Base-by-base conservation (phyloP, 176 grass and related monocot genomes). In the Ensete glaucum region DNA sequence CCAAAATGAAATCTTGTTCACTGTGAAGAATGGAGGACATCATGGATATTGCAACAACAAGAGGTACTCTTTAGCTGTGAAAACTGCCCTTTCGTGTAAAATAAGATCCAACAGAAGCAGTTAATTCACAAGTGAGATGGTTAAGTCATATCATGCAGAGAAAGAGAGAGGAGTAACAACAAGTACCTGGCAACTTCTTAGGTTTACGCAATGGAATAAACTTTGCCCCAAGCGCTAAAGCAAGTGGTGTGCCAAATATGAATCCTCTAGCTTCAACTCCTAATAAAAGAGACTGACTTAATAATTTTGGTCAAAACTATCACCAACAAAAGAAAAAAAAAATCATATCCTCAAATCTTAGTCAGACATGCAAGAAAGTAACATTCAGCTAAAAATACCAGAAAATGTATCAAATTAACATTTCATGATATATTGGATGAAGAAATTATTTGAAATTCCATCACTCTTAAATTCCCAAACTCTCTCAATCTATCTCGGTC, bases 221-320 rank as follows among this genome's bases (percentile, higher is more conserved):
- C 48, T 98, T 98, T 53, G 94, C 94, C 9, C 85, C 88, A 2
- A 98, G 85, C 20, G 84, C 94, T 63, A 98, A 20, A 8, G 94
- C 94, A 67, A 98, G 90, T 60, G 90, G 76, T 8, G 94, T 82
- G 49, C 94, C 94, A 80, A 98, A 91, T 58, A 98, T 89, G 72
- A 98, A 98, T 23, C 94, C 94, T 82, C 94, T 93, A 4, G 94
- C 90, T 85, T 98, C 94, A 83, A 98, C 90, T 16, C 94, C 94
- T 97, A 55, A 26, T 5, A 72, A 17, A 80, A 71, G 1, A 57
- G n/a, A 64, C 43, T 82, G 15, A 77, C 23, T 64, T 50, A 5
- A 49, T 71, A 65, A 52, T 9, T 62, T 25, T 34, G 15, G n/a
- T 69, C 19, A 75, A 81, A 52, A 0, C 9, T 1, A 12, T 20